Percentiles rank a stretch among this genome's conserved stretches.
Evolutionary conservation across 495 filamentous ascomycete genomes (phyloP).

Genomic region (Penicillium daleae): DNA sequence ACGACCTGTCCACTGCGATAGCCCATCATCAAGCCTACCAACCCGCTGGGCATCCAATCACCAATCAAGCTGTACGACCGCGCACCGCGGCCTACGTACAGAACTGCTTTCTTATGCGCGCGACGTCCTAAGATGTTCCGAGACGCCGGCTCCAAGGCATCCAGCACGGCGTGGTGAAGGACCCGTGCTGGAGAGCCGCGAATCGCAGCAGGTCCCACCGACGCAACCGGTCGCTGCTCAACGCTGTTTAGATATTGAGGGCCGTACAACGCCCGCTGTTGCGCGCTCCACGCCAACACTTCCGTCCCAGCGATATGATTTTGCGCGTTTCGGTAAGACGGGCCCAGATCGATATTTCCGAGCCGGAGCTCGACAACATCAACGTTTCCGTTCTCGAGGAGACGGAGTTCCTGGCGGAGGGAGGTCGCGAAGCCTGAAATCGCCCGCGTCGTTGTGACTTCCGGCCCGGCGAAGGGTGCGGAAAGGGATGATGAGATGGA

Average conservation of each 20-base stretch:
- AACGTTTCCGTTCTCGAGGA: slow-evolving; percentile 55
- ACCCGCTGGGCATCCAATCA: slow-evolving; percentile 72
- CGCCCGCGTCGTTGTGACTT: slow-evolving; percentile 76
- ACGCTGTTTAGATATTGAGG: slow-evolving; percentile 49
- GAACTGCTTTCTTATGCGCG: slow-evolving; percentile 49
- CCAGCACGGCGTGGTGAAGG: slow-evolving; percentile 84
- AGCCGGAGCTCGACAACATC: slow-evolving; percentile 83
- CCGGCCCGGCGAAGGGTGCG: slow-evolving; percentile 82
- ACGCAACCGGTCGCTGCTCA: slow-evolving; percentile 48
- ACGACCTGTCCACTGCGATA: slow-evolving; percentile 49
- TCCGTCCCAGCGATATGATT: slow-evolving; percentile 59
- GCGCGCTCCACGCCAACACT: slow-evolving; percentile 66
- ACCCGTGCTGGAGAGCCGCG: slow-evolving; percentile 72
- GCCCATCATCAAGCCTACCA: slow-evolving; percentile 92
- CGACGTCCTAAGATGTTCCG: slow-evolving; percentile 46
- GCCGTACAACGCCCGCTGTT: slow-evolving; percentile 48
- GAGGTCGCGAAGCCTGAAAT: slow-evolving; percentile 78
- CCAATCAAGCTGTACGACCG: slow-evolving; percentile 85
- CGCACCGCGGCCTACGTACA: slow-evolving; percentile 81
- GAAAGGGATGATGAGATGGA: slow-evolving; percentile 81
- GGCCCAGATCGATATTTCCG: slow-evolving; percentile 77
- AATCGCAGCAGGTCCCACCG: slow-evolving; percentile 45
- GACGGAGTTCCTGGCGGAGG: slow-evolving; percentile 72
- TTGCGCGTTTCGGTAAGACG: slow-evolving; percentile 44
- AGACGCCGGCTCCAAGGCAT: slow-evolving; percentile 65